phyloP scores from a whole-genome alignment of 768 basidiomycete genomes.

The Auricularia cornea region DNA sequence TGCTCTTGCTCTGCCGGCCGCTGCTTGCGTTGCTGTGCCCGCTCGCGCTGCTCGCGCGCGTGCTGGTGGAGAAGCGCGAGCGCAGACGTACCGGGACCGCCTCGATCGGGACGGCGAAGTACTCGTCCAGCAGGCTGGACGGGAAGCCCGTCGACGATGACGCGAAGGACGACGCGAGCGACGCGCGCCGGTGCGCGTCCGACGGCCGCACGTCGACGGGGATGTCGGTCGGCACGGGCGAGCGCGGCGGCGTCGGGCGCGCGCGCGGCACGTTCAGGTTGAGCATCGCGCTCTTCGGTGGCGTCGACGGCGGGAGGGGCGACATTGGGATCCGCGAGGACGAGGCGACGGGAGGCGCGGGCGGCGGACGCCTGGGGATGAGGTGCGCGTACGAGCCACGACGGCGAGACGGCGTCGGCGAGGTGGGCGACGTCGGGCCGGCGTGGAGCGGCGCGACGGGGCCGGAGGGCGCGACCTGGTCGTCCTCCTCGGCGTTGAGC shows the following conservation, averaged over 20 bases:
- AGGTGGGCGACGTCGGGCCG: not conserved
- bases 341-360: not conserved
- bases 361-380: not conserved
- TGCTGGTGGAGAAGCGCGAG: not conserved
- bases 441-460: not conserved
- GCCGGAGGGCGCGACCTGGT: not conserved
- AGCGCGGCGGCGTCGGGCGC: not conserved
- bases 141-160: not conserved
- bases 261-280: not conserved
- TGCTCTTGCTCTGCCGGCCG: not conserved
- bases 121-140: not conserved
- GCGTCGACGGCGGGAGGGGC: not conserved
- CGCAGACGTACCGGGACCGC: not conserved
- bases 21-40: not conserved
- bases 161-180: not conserved
- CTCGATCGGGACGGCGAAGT: not conserved
- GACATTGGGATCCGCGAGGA: not conserved
- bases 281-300: not conserved
- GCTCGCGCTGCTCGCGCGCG: not conserved
- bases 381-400: not conserved
- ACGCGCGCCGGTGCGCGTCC: not conserved
- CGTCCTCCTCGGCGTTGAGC: not conserved
- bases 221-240: conserved; percentile 1
- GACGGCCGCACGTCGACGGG: not conserved
- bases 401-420: not conserved